Evolutionary conservation across 306 rosid genomes (phyloP), one percentile per base, ranked within the genome.

Genomic region (Aeschynomene evenia): DNA sequence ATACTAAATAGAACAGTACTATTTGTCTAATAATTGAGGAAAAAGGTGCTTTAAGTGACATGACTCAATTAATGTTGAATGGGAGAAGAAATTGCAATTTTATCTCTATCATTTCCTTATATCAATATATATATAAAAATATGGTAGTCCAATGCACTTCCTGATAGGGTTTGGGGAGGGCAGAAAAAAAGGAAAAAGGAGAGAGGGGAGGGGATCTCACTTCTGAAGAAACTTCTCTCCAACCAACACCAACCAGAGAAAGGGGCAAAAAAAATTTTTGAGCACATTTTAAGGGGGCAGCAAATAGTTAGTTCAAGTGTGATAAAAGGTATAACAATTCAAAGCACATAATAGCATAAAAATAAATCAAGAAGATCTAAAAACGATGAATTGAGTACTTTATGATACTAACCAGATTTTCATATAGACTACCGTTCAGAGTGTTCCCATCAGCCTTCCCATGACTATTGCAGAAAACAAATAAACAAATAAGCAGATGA

Each of bases 331-430:
- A 34, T 51, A 66, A 53, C 63, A 36, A 76, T 39, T 70, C 48
- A 46, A 70, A 68, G 22, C 48, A 70, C 28, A 31, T 37, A 19
- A 73, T 19, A 33, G 52, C 5, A 19, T 7, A 4, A 19, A 36
- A 51, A 6, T 5, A 40, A 10, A 7, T 24, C 37, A 68, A 19
- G 34, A 12, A 42, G 37, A 36, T 46, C 10, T 12, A 62, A 73
- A 69, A 68, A 9, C 23, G 23, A 33, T 49, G 51, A 9, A 66
- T 31, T 8, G 15, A 28, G 57, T n/a, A 42, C 46, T 64, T 57
- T 13, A 58, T 36, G 67, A 46, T 11, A 82, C 85, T 77, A 77
- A 90, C 97, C 90, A 83, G 70, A 49, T 80, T 84, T 72, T 77
- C 55, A 56, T 82, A 63, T 55, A 72, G 75, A 48, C 74, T 20